These are phyloP conservation scores for Amanita jacksonii DNA, from an alignment of 768 basidiomycete species.

Conservation along the genomic window DNA sequence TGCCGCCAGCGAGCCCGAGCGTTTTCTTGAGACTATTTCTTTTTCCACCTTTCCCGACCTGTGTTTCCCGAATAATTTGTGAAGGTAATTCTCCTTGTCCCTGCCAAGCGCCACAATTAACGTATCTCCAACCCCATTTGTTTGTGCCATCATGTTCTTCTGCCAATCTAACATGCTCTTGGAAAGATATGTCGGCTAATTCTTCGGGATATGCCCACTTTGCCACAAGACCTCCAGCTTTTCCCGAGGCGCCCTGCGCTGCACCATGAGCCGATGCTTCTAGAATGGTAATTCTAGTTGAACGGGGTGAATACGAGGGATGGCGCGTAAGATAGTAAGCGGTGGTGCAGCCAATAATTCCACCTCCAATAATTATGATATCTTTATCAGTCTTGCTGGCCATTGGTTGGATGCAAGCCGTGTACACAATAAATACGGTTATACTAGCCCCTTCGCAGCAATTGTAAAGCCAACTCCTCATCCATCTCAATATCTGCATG, in stretches of 20 bases:
- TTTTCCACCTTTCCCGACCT: slow-evolving; percentile 19
- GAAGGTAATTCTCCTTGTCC: slow-evolving; percentile 39
- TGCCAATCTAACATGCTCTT: slow-evolving; percentile 68
- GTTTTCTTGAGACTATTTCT: slow-evolving; percentile 49
- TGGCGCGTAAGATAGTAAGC: slow-evolving; percentile 72
- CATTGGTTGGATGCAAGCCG: background rate
- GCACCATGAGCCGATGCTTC: slow-evolving; percentile 59
- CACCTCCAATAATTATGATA: slow-evolving; percentile 76
- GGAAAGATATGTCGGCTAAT: slow-evolving; percentile 61
- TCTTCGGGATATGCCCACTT: slow-evolving; percentile 76
- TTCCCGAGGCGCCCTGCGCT: slow-evolving; percentile 77
- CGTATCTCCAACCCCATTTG: slow-evolving; percentile 79
- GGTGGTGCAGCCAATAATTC: slow-evolving; percentile 78
- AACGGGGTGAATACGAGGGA: slow-evolving; percentile 31
- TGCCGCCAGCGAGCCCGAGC: slow-evolving; percentile 28
- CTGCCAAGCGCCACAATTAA: slow-evolving; percentile 65
- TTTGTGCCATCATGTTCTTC: slow-evolving; percentile 55
- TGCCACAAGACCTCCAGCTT: slow-evolving; percentile 79
- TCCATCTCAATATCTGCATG: slow-evolving; percentile 11
- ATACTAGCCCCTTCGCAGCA: slow-evolving; percentile 3
- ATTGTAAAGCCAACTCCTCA: slow-evolving; percentile 9
- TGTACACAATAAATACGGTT: too few species aligned
- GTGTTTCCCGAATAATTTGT: slow-evolving; percentile 13
- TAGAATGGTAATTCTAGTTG: slow-evolving; percentile 47
- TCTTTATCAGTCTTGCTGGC: slow-evolving; percentile 13